Conservation (phyloP, 1,139 yeast genomes). For the Lizanozyma gosingica region DNA sequence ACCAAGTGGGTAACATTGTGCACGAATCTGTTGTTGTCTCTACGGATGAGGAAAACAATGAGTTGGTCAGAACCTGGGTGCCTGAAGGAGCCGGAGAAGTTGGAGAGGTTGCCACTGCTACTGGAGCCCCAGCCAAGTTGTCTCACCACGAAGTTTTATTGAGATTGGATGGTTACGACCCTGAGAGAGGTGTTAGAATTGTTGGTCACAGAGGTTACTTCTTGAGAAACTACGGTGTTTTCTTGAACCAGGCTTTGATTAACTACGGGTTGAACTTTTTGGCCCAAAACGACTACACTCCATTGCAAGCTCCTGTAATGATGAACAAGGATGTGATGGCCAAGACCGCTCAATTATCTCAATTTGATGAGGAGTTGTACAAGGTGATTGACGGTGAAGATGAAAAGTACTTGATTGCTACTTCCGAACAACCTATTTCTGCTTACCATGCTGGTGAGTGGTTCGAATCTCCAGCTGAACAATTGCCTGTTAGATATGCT, state of each 20-base stretch:
- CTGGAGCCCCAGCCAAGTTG: slow-evolving; percentile 67
- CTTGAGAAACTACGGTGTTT: slow-evolving; percentile 90
- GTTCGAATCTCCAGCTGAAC: slow-evolving; percentile 97
- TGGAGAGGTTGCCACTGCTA: slow-evolving; percentile 59
- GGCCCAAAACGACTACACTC: slow-evolving; percentile 71
- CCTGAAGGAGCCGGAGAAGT: slow-evolving; percentile 53
- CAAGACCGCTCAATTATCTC: slow-evolving; percentile 95
- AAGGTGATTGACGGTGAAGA: slow-evolving; percentile 96
- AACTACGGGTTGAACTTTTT: slow-evolving; percentile 89
- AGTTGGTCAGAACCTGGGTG: slow-evolving; percentile 77
- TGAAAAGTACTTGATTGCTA: slow-evolving; percentile 95
- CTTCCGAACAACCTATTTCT: slow-evolving; percentile 98
- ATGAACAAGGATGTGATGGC: slow-evolving; percentile 99
- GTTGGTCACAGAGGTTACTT: slow-evolving; percentile 99
- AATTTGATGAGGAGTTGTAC: slow-evolving; percentile 95
- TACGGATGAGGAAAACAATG: slow-evolving; percentile 84
- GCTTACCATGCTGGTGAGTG: slow-evolving; percentile 98
- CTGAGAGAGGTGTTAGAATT: slow-evolving; percentile 96
- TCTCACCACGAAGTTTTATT: slow-evolving; percentile 94
- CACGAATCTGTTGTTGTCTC: slow-evolving; percentile 87
- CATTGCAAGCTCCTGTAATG: slow-evolving; percentile 98
- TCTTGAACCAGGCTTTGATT: slow-evolving; percentile 94
- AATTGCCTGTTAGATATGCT: slow-evolving; percentile 91
- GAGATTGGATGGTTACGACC: slow-evolving; percentile 95
- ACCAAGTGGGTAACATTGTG: slow-evolving; percentile 86